Evolutionary conservation across 225 moss, liverwort and hornwort species (phyloP), one percentile per base, ranked within the genome.

Genomic region (Straminergon stramineum): DNA sequence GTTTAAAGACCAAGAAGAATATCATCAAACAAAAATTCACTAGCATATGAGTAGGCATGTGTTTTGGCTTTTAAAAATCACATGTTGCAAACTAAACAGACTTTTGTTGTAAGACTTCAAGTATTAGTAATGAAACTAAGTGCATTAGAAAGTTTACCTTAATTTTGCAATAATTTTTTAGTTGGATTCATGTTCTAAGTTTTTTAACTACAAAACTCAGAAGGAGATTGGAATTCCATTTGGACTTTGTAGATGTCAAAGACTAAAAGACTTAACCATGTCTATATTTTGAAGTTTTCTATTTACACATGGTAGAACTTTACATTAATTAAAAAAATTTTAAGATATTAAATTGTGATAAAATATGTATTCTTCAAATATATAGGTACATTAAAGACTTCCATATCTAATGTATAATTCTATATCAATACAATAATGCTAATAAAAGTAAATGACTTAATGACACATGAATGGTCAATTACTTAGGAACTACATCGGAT

Each of bases 191-290:
- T 57, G 2, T 13, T 60, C 7, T 8, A 41, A 60, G 7, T 19
- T 26, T 18, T n/a, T 18, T 3, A 58, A 19, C 28, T n/a, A 26
- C 2, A 4, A 55, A 37, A n/a, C 3, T 79, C 6, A 57, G 0
- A 11, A 57, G 4, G 4, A 0, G 6, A 26, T 57, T 57, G 2
- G n/a, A 79, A 26, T 11, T 2, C 4, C n/a, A 12, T 13, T 26
- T 57, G 0, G 14, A 37, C 2, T 26, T 6, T 24, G 10, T 37
- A 1, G 4, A 55, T 56, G 5, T 23, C 35, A 22, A 35, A 37
- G 16, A 55, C 10, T 56, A 15, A 14, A 53, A 35, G 77, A 34
- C 13, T 81, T 31, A 4, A 8, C 2, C 14, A 41, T 62, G 28
- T 24, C 9, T 32, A 16, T 24, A 48, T 48, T 64, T 63, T 31